A percentile compares a stretch with the other conserved stretches of the same genome.
These are phyloP conservation scores for Monosporascus ibericus DNA, from an alignment of 2,329 filamentous ascomycete genomes.

Conservation along the genomic window DNA sequence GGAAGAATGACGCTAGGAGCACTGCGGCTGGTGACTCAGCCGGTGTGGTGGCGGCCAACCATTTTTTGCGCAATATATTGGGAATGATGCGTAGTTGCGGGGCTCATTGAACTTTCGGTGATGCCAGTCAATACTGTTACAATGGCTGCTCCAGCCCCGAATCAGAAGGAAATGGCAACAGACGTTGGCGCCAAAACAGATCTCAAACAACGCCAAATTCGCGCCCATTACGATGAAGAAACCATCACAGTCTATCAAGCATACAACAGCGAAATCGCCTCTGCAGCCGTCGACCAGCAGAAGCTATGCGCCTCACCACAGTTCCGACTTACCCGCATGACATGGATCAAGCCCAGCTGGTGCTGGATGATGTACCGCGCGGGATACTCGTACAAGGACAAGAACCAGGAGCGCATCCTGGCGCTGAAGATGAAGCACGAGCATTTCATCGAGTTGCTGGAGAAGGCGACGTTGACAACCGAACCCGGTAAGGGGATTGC, in stretches of 20 bases:
- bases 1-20: too few relatives aligned
- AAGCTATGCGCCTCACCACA: conserved; percentile 45
- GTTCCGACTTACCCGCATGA: conserved; percentile 52
- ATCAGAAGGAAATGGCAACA: not conserved
- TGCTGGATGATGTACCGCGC: conserved; percentile 59
- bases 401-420: conserved; percentile 48
- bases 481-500: conserved; percentile 13
- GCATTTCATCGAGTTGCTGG: conserved; percentile 43
- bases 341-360: conserved; percentile 61
- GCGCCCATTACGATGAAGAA: conserved; percentile 40
- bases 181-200: not conserved
- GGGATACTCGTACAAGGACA: conserved; percentile 54
- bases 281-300: conserved; percentile 43
- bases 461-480: conserved; percentile 26
- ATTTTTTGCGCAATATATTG: too few relatives aligned
- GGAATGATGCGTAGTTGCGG: too few relatives aligned
- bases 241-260: conserved; percentile 59
- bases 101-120: too few relatives aligned
- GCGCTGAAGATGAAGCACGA: conserved; percentile 48
- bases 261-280: conserved; percentile 47
- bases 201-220: conserved; percentile 38
- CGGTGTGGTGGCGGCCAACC: too few relatives aligned
- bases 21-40: too few relatives aligned
- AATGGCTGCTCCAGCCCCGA: not conserved
- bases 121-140: not conserved